phyloP scores from a whole-genome alignment of 208 protist species.

The Acanthamoeba healyi region DNA sequence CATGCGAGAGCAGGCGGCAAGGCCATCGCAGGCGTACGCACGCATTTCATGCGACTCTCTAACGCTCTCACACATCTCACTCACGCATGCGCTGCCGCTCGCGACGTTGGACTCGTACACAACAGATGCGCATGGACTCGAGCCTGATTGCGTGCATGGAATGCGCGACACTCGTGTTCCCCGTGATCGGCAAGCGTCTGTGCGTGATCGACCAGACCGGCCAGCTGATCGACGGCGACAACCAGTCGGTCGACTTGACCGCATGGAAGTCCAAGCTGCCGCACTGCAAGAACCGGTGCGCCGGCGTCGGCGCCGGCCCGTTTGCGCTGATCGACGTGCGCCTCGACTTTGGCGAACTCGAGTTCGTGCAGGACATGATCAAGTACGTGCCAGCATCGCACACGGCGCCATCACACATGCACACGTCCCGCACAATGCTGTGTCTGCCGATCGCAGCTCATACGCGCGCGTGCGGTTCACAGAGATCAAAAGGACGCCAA shows the following conservation, averaged over 20 bases:
- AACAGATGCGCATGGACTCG: slow-evolving; percentile 5
- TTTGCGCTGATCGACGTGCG: background rate
- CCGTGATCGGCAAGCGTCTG: background rate
- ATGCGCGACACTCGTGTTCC: background rate
- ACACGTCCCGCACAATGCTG: background rate
- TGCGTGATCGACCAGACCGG: background rate
- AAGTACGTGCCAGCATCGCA: background rate
- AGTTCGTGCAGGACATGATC: background rate
- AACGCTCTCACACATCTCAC: too few relatives aligned
- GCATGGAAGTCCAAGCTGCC: background rate
- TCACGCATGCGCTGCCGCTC: background rate
- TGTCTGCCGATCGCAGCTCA: too few relatives aligned
- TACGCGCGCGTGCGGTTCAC: too few relatives aligned
- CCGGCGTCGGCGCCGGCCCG: background rate
- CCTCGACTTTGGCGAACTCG: slow-evolving; percentile 11
- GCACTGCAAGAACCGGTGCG: background rate
- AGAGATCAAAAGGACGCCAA: background rate
- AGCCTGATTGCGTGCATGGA: background rate
- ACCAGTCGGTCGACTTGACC: background rate
- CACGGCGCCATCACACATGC: background rate
- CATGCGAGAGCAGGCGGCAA: background rate
- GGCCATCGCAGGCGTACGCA: background rate
- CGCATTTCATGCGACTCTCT: too few relatives aligned
- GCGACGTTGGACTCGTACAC: background rate
- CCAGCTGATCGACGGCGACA: background rate